Evolutionary conservation across 2,329 filamentous ascomycete genomes (phyloP).

Genomic region (Colletotrichum agaves): DNA sequence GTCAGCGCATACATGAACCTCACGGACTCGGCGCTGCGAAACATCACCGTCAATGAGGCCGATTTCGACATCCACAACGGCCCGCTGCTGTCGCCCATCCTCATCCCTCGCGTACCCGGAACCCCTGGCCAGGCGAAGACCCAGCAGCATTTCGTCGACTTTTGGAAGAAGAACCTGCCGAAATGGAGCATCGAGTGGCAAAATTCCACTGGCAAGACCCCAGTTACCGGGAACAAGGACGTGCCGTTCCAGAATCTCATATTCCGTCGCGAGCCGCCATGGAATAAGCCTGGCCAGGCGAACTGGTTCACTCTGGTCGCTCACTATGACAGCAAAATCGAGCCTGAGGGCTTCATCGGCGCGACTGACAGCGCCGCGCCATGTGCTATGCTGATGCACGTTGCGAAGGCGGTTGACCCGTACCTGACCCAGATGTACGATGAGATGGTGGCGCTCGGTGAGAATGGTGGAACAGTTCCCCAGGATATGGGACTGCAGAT

Average conservation of each 20-base stretch:
- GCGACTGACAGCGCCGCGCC: slow-evolving; percentile 87
- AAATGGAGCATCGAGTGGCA: slow-evolving; percentile 78
- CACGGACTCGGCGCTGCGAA: slow-evolving; percentile 72
- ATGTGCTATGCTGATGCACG: slow-evolving; percentile 86
- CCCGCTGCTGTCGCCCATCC: slow-evolving; percentile 77
- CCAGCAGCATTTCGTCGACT: slow-evolving; percentile 77
- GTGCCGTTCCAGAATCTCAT: slow-evolving; percentile 84
- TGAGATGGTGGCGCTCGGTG: slow-evolving; percentile 69
- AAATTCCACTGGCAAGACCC: slow-evolving; percentile 79
- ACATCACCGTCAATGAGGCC: slow-evolving; percentile 69
- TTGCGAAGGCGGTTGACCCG: slow-evolving; percentile 75
- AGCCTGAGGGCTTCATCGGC: slow-evolving; percentile 81
- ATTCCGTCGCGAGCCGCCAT: slow-evolving; percentile 81
- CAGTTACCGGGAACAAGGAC: slow-evolving; percentile 68
- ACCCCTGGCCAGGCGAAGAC: slow-evolving; percentile 74
- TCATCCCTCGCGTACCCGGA: slow-evolving; percentile 79
- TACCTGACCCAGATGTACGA: slow-evolving; percentile 80
- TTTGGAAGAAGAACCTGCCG: slow-evolving; percentile 74
- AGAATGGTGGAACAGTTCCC: slow-evolving; percentile 60
- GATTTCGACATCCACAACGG: slow-evolving; percentile 77
- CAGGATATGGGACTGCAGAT: slow-evolving; percentile 83
- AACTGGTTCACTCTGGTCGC: slow-evolving; percentile 81
- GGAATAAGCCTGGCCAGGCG: slow-evolving; percentile 74
- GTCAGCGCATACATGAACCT: slow-evolving; percentile 55
- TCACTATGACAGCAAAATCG: slow-evolving; percentile 83